These are phyloP conservation scores for Penicillium sp. DNA, from an alignment of 2,329 filamentous ascomycete species.

Conservation along the genomic window DNA sequence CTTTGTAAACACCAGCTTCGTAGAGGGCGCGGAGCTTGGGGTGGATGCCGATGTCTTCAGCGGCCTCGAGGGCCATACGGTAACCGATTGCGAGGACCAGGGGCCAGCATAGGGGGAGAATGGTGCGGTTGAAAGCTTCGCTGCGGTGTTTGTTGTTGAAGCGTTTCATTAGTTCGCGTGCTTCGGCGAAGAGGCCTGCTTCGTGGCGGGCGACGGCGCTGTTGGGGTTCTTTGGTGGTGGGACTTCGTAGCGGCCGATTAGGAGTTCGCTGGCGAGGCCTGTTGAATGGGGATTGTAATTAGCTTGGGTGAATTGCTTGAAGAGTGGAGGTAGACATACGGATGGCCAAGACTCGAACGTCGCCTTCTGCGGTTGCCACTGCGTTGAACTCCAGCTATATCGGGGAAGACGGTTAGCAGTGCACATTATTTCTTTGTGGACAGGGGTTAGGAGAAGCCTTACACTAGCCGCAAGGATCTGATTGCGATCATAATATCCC, in stretches of 20 bases:
- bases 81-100: slow-evolving; percentile 11
- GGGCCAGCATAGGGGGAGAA: slow-evolving; percentile 6
- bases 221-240: slow-evolving; percentile 18
- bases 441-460: not conserved
- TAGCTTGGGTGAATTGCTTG: not conserved
- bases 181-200: slow-evolving; percentile 27
- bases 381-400: slow-evolving; percentile 1
- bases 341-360: slow-evolving; percentile 25
- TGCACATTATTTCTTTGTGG: not conserved
- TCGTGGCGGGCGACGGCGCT: slow-evolving; percentile 32
- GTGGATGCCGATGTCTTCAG: slow-evolving; percentile 1
- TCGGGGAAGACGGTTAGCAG: not conserved
- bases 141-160: slow-evolving; percentile 9
- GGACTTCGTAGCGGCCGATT: slow-evolving; percentile 33
- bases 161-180: not conserved
- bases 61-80: slow-evolving; percentile 15
- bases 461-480: not conserved
- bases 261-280: slow-evolving; percentile 37
- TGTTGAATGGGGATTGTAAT: slow-evolving; percentile 9
- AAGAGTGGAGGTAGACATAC: slow-evolving; percentile 20
- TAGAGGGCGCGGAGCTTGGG: slow-evolving; percentile 12
- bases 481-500: not conserved
- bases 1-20: slow-evolving; percentile 9
- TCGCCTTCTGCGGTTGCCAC: slow-evolving; percentile 30
- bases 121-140: slow-evolving; percentile 8